Base-by-base conservation (phyloP, 2,329 filamentous ascomycete genomes). In the Pyrenophora tritici-repentis region DNA sequence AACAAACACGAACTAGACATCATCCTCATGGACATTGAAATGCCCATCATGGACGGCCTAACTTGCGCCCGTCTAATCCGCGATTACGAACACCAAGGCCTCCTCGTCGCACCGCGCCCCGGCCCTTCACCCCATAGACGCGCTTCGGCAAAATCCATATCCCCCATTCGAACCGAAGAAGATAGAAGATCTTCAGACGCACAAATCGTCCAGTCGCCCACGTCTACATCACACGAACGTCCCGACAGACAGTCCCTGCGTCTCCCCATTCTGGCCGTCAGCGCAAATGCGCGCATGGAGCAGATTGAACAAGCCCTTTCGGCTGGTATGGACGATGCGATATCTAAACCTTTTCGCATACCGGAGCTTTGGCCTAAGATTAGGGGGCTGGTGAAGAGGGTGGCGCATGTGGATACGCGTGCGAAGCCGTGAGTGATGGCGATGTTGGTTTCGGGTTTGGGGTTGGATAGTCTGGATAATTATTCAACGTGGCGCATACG, bases 21-120 rank as follows among this genome's bases (percentile, higher is more conserved):
- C 13, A 53, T 71, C 5, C 48, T 71, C 12, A 67, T 70, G 63
- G 68, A 70, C n/a, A 63, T 69, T 8, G 63, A 70, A 32, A 73
- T 73, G 70, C 69, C 69, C 2, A 43, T 71, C 18, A 72, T 71
- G 69, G 67, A 72, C 29, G 67, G 68, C 1, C 54, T 72, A 2
- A 65, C 65, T 1, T 70, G 67, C n/a, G 60, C 65, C 4, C 53
- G 55, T 3, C 43, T 47, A 6, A 72, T 72, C 29, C 62, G 68
- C 2, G 54, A 66, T 12, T 67, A 64, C 32, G 65, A 70, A 52
- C 47, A 52, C 2, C 51, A 62, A 37, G 63, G 63, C 14, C 17
- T 67, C 0, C 55, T 68, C 9, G 47, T 47, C 0, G n/a, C 55
- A 0, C 55, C 61, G 4, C 3, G 9, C 18, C 4, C 36, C 29